phyloP scores from a whole-genome alignment of 805 yeast species.

The Debaryomyces castellii region DNA sequence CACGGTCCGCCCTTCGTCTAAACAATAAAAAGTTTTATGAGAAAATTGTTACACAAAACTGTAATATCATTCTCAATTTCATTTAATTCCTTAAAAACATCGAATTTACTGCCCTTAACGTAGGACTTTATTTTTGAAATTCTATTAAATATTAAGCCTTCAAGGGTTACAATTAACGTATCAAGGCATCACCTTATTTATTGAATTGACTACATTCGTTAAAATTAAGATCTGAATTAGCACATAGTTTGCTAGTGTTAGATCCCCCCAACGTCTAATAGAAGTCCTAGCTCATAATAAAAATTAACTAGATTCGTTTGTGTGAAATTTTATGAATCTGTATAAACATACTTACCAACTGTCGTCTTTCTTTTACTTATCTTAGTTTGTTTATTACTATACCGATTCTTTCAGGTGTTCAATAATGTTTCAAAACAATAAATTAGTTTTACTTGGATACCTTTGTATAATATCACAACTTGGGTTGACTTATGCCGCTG shows the following conservation, averaged over 20 bases:
- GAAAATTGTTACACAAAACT: slow-evolving; percentile 8
- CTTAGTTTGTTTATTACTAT: not conserved
- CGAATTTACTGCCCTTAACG: not conserved
- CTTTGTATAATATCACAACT: not conserved
- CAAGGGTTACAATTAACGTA: not conserved
- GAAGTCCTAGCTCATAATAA: not conserved
- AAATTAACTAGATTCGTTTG: not conserved
- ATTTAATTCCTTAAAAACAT: not conserved
- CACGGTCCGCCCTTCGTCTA: slow-evolving; percentile 1
- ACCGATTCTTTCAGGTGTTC: not conserved
- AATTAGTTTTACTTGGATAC: not conserved
- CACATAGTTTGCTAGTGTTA: not conserved
- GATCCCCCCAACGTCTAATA: not conserved
- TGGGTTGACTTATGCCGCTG: not conserved
- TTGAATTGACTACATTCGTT: not conserved
- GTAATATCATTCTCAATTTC: not conserved
- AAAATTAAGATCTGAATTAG: not conserved
- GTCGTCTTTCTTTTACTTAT: not conserved
- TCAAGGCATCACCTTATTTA: not conserved
- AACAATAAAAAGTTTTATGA: slow-evolving; percentile 3
- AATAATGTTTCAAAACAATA: not conserved
- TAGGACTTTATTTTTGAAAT: not conserved
- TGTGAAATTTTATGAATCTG: not conserved
- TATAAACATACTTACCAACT: not conserved
- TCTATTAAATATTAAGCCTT: not conserved